Conservation (phyloP, 306 rosid genomes). For the Lathyrus sativus region DNA sequence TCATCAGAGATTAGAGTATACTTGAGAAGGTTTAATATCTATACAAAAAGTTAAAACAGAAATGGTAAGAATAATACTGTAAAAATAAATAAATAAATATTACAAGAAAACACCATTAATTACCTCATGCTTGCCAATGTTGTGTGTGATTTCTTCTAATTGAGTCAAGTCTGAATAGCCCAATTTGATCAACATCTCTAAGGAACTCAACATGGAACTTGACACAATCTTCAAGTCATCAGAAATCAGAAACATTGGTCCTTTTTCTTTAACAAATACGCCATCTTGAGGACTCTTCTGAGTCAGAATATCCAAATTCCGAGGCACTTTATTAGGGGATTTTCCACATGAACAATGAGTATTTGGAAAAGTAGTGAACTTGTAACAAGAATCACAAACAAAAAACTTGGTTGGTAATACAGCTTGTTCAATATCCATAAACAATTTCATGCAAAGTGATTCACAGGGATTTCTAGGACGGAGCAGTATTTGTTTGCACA, state of each 20-base stretch:
- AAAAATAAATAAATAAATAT: too few relatives aligned
- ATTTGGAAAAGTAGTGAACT: background rate
- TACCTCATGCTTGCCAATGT: too few relatives aligned
- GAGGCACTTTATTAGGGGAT: background rate
- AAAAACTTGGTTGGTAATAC: background rate
- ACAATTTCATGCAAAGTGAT: background rate
- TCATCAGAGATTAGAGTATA: constrained; percentile 2
- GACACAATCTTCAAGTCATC: background rate
- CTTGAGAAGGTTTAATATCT: background rate
- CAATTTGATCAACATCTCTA: background rate
- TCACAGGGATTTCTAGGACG: background rate
- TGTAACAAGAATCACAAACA: background rate
- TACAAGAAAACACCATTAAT: too few relatives aligned
- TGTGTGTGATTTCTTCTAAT: background rate
- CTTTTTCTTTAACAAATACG: background rate
- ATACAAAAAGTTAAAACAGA: background rate
- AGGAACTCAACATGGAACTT: background rate
- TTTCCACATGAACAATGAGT: background rate
- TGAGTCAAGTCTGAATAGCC: background rate
- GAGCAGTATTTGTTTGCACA: background rate
- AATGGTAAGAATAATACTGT: too few relatives aligned
- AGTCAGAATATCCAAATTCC: background rate
- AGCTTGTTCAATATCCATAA: background rate
- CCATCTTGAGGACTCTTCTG: background rate
- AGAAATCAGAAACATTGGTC: background rate